Conservation (phyloP, 139 green algal species). For the Ulvella scutata region DNA sequence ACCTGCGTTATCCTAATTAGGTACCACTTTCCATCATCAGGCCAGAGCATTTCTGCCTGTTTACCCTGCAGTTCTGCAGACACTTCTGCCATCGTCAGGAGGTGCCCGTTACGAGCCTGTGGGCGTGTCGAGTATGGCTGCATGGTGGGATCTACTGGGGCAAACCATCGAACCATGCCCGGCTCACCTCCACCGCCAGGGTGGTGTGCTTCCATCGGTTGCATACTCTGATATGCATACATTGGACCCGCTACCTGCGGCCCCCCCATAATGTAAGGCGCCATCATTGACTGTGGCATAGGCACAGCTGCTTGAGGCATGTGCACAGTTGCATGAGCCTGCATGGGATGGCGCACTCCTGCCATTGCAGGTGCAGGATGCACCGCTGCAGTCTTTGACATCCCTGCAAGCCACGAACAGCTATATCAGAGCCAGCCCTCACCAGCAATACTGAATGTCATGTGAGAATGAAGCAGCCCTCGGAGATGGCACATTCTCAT, state of each 20-base stretch:
- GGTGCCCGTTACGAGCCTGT: neutral
- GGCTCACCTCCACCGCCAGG: too few relatives aligned
- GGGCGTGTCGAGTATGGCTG: neutral
- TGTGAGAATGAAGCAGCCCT: too few relatives aligned
- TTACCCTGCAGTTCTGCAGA: conserved; percentile 34
- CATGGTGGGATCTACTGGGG: neutral
- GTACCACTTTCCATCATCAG: conserved; percentile 70
- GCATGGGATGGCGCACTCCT: too few relatives aligned
- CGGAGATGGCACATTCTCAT: too few relatives aligned
- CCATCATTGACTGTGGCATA: neutral
- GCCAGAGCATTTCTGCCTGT: conserved; percentile 75
- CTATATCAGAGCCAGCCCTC: too few relatives aligned
- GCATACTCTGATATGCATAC: neutral
- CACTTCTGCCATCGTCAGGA: conserved; percentile 45
- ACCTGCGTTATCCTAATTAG: conserved; percentile 55
- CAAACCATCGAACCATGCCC: too few relatives aligned
- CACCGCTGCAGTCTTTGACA: too few relatives aligned
- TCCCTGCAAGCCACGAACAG: too few relatives aligned
- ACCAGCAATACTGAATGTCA: too few relatives aligned
- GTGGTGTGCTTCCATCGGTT: neutral
- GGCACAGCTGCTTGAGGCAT: neutral
- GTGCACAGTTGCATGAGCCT: too few relatives aligned
- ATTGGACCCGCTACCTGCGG: neutral
- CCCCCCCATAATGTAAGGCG: neutral
- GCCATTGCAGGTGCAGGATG: too few relatives aligned